Evolutionary conservation across 2,329 filamentous ascomycete species (phyloP), one percentile per base, ranked within the genome.

Genomic region (Alternaria sp.): DNA sequence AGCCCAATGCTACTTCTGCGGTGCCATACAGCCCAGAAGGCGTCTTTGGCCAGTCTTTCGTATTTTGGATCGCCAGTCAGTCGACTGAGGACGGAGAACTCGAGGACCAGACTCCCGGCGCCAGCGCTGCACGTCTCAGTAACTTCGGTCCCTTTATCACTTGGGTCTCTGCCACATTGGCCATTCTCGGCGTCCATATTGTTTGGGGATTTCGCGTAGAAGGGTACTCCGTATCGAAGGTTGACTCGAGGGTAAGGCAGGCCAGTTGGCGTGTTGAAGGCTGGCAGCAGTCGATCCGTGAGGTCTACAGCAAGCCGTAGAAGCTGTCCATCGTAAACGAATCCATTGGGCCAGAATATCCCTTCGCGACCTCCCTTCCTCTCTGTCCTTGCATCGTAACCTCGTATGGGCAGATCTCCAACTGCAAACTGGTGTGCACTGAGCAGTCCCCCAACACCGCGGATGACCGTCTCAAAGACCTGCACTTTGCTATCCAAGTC

Each of bases 401-500:
- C 91, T 13, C 85, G 83, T 59, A 98, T 97, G 1, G 96, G 96
- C 59, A 99, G 82, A 61, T 97, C 93, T 32, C 94, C 96, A 21
- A 93, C 85, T 12, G 96, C 95, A 78, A 99, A 99, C 45, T 97
- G 83, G 81, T 99, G 96, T 3, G 95, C 93, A 74, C 94, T 97
- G 68, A 99, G 82, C 60, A 99, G 83, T 0, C 96, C 96, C 13
- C 96, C 96, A 49, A 97, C 88, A 15, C 95, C 96, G 62, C 96
- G 88, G 71, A 99, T 99, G 36, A 97, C 95, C 1, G 95, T 98
- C 83, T 99, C 96, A 75, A 99, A 99, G 43, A 99, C 93, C 81
- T 99, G 95, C 2, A 99, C 96, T 81, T 98, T 99, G 83, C 94
- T 97, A 80, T 99, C 95, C 44, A 97, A 84, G 79, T 99, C 93